Base-by-base conservation (phyloP, 805 yeast species). In the Vanderwaltozyma tropicalis region DNA sequence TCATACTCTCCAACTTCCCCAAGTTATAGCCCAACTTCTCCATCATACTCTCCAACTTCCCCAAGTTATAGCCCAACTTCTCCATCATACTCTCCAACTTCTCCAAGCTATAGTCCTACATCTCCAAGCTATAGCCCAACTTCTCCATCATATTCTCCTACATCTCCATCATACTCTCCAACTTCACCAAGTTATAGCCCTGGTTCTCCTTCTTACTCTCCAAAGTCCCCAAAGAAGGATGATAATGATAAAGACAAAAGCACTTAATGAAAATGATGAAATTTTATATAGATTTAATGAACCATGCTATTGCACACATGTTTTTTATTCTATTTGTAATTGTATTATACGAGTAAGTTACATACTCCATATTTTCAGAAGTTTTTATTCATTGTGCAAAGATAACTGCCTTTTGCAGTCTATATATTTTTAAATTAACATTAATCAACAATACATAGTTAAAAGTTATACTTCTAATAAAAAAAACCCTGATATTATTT, bases 1-100 rank as follows among this genome's bases (percentile, higher is more conserved):
- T 52, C 69, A 3, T 80, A 79, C 55, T 64, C 73, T 9, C 87
- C 87, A 30, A 76, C 81, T 0, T 71, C 78, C 2, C 83, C 84
- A 48, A 44, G 59, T 3, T 71, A 71, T 46, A 59, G 68, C 1
- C 78, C 78, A 38, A 72, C 78, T 0, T 72, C 78, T 1, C 80
- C 78, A 52, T 47, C 62, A 5, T 74, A 74, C 47, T 59, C 68
- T 1, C 79, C 79, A 33, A 66, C 69, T 0, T 63, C 68, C 2
- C 68, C 69, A 35, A 45, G 52, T 12, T 71, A 78, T 48, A 67
- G 76, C 0, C 86, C 86, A 40, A 76, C 85, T 0, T 74, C 80
- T 1, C 86, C 87, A 55, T 48, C 64, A 3, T 79, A 79, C 51
- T 63, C 72, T 0, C 86, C 85, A 44, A 78, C 83, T 0, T 72